phyloP scores from a whole-genome alignment of 768 basidiomycete species.

The Strobilomyces dryophilus region DNA sequence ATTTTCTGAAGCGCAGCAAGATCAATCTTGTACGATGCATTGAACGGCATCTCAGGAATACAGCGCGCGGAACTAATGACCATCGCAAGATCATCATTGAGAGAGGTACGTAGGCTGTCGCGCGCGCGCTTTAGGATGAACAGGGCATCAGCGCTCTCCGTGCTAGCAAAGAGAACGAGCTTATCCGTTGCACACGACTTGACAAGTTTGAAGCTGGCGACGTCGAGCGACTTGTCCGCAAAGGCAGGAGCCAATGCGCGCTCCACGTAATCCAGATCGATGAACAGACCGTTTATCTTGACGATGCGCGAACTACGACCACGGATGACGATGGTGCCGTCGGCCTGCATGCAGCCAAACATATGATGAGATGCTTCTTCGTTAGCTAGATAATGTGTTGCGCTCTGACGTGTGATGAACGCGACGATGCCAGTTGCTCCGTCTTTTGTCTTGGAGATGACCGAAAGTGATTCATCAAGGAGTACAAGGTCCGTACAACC shows the following conservation, averaged over 20 bases:
- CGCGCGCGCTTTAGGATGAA: constrained; percentile 23
- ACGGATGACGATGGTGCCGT: constrained; percentile 25
- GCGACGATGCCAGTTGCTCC: constrained; percentile 27
- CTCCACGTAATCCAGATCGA: constrained; percentile 28
- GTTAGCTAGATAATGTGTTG: constrained; percentile 28
- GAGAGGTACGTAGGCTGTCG: constrained; percentile 15
- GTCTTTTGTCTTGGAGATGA: constrained; percentile 16
- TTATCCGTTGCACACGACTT: constrained; percentile 24
- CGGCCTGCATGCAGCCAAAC: constrained; percentile 27
- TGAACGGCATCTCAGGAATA: constrained; percentile 27
- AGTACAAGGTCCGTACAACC: constrained; percentile 28
- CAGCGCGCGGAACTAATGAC: constrained; percentile 23
- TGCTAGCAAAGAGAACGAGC: constrained; percentile 25
- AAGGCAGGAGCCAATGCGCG: constrained; percentile 25
- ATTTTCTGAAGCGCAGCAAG: constrained; percentile 25
- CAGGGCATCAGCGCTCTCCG: constrained; percentile 13
- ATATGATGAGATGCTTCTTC: constrained; percentile 24
- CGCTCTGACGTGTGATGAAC: constrained; percentile 25
- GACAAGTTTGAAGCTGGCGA: constrained; percentile 26
- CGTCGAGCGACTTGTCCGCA: constrained; percentile 12
- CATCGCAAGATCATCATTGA: constrained; percentile 19
- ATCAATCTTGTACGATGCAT: constrained; percentile 30
- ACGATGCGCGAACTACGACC: constrained; percentile 30
- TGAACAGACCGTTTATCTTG: constrained; percentile 28
- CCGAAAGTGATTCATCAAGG: constrained; percentile 21